These are phyloP conservation scores for Chaetomium olivaceum DNA, from an alignment of 2,329 filamentous ascomycete species.

Conservation along the genomic window DNA sequence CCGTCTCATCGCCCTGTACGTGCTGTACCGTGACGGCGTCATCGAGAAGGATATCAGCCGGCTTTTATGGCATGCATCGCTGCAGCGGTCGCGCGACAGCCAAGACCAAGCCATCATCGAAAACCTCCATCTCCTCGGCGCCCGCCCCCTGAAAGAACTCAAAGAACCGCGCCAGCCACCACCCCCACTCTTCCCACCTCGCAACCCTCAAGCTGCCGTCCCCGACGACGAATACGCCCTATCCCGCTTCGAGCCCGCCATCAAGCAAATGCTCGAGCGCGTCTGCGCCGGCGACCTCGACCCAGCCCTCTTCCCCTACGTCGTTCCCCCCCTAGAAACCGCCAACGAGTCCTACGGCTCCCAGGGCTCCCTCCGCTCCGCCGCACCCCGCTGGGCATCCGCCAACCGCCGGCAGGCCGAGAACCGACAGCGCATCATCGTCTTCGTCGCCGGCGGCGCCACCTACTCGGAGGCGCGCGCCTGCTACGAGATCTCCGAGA, in stretches of 20 bases:
- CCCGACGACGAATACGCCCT: constrained; percentile 76
- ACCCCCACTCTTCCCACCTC: constrained; percentile 67
- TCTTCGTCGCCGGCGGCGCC: constrained; percentile 93
- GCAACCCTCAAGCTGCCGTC: constrained; percentile 57
- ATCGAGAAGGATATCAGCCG: constrained; percentile 81
- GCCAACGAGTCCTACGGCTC: constrained; percentile 56
- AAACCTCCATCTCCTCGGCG: constrained; percentile 82
- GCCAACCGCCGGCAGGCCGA: constrained; percentile 73
- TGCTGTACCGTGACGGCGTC: constrained; percentile 83
- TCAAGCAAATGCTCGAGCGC: constrained; percentile 82
- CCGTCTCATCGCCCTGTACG: constrained; percentile 80
- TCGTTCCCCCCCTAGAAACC: constrained; percentile 65
- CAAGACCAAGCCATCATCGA: constrained; percentile 67
- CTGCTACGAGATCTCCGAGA: constrained; percentile 82
- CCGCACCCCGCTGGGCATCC: constrained; percentile 94
- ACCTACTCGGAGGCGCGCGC: constrained; percentile 87
- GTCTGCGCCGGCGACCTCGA: constrained; percentile 68
- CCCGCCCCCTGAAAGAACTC: constrained; percentile 64
- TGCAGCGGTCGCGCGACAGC: constrained; percentile 59
- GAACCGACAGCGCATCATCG: constrained; percentile 84
- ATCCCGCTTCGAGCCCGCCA: constrained; percentile 79
- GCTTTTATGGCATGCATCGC: constrained; percentile 76
- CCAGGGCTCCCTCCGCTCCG: constrained; percentile 79
- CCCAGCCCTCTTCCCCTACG: constrained; percentile 67
- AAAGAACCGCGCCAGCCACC: constrained; percentile 73